These are phyloP conservation scores for Pichia eremophila DNA, from an alignment of 805 yeast genomes.

Conservation along the genomic window DNA sequence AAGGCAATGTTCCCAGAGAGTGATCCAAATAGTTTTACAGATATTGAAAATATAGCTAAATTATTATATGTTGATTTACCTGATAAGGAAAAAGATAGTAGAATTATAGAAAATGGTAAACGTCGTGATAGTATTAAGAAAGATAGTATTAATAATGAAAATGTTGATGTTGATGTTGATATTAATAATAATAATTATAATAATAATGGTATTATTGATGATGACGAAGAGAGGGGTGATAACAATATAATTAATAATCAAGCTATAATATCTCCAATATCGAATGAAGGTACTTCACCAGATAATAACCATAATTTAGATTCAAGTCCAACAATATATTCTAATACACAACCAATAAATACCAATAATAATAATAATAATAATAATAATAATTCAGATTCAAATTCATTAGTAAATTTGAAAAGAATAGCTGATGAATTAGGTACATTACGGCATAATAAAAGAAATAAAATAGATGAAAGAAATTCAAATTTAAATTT, in stretches of 20 bases:
- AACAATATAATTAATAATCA: too few relatives aligned
- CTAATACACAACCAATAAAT: too few relatives aligned
- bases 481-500: neutral
- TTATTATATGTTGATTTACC: slow-evolving; percentile 16
- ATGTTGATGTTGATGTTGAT: neutral
- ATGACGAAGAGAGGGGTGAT: too few relatives aligned
- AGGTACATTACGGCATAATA: neutral
- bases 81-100: neutral
- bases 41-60: slow-evolving; percentile 24
- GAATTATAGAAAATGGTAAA: neutral
- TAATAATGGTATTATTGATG: too few relatives aligned
- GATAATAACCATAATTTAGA: too few relatives aligned
- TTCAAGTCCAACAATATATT: too few relatives aligned
- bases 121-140: too few relatives aligned
- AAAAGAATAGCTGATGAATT: slow-evolving; percentile 13
- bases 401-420: neutral
- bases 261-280: too few relatives aligned
- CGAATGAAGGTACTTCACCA: too few relatives aligned
- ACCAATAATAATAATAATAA: too few relatives aligned
- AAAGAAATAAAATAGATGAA: neutral
- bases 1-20: slow-evolving; percentile 28
- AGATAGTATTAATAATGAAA: neutral
- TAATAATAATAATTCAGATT: neutral
- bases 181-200: neutral
- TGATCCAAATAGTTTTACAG: slow-evolving; percentile 28